phyloP scores from a whole-genome alignment of 306 rosid genomes.

The Acmispon strigosus region DNA sequence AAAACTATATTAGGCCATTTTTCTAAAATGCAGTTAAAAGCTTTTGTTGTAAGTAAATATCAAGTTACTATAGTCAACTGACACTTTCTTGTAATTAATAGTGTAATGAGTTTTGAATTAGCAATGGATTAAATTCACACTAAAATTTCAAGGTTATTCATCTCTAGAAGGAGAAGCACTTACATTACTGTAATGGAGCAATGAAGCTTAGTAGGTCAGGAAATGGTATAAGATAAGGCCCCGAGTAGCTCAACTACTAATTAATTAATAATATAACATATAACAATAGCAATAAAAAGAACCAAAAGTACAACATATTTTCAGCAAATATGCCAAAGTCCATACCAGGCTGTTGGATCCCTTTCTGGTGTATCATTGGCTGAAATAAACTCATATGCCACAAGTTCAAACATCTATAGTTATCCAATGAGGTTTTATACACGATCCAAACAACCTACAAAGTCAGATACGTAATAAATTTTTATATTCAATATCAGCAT shows the following conservation, averaged over 20 bases:
- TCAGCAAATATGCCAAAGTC: background rate
- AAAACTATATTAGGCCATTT: too few relatives aligned
- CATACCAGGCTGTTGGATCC: constrained; percentile 90
- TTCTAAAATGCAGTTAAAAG: too few relatives aligned
- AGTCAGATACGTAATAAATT: constrained; percentile 2
- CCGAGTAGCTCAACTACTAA: background rate
- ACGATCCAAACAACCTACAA: constrained; percentile 67
- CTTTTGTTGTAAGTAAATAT: too few relatives aligned
- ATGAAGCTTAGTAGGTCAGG: background rate
- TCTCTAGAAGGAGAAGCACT: background rate
- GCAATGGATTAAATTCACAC: too few relatives aligned
- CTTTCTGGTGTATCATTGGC: constrained; percentile 86
- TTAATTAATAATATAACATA: background rate
- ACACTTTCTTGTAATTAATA: too few relatives aligned
- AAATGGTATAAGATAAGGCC: background rate
- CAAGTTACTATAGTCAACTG: too few relatives aligned
- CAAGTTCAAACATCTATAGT: constrained; percentile 55
- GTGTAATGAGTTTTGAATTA: too few relatives aligned
- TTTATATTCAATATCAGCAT: background rate
- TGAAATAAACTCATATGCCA: constrained; percentile 73
- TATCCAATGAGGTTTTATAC: constrained; percentile 42
- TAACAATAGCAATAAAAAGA: background rate
- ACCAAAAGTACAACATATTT: background rate
- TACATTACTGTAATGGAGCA: background rate
- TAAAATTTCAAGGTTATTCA: too few relatives aligned